phyloP scores from a whole-genome alignment of 1,139 yeast species.

The Scheffersomyces segobiensis region DNA sequence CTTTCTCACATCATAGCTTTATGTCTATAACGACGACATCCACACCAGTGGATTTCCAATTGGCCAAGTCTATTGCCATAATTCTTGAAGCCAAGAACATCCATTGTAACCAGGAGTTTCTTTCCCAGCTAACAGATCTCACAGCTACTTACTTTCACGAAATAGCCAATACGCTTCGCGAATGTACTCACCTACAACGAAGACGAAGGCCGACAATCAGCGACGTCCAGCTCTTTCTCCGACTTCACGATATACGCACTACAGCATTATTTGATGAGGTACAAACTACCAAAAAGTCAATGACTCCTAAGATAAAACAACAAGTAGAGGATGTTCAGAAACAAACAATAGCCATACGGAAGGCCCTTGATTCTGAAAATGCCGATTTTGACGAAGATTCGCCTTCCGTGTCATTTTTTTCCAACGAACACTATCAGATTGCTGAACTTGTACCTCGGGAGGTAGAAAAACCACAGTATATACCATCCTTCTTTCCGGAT shows the following conservation, averaged over 20 bases:
- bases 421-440: slow-evolving; percentile 50
- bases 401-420: slow-evolving; percentile 41
- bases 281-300: slow-evolving; percentile 19
- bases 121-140: slow-evolving; percentile 47
- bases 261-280: slow-evolving; percentile 46
- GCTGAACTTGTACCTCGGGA: slow-evolving; percentile 57
- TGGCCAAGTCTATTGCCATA: slow-evolving; percentile 35
- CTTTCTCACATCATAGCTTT: neutral
- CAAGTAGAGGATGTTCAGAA: slow-evolving; percentile 6
- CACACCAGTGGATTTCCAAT: slow-evolving; percentile 34
- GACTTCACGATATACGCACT: slow-evolving; percentile 46
- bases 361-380: slow-evolving; percentile 5
- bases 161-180: slow-evolving; percentile 48
- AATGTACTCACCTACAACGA: slow-evolving; percentile 67
- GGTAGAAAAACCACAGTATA: slow-evolving; percentile 48
- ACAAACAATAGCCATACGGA: slow-evolving; percentile 4
- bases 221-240: slow-evolving; percentile 55
- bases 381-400: slow-evolving; percentile 20
- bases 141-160: slow-evolving; percentile 53
- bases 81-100: slow-evolving; percentile 39
- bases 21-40: neutral
- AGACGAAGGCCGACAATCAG: slow-evolving; percentile 57
- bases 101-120: slow-evolving; percentile 40
- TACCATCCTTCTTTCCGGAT: slow-evolving; percentile 79
- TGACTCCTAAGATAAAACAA: slow-evolving; percentile 3